These are phyloP conservation scores for Penicillium sp. DNA, from an alignment of 2,329 filamentous ascomycete species.

Conservation along the genomic window DNA sequence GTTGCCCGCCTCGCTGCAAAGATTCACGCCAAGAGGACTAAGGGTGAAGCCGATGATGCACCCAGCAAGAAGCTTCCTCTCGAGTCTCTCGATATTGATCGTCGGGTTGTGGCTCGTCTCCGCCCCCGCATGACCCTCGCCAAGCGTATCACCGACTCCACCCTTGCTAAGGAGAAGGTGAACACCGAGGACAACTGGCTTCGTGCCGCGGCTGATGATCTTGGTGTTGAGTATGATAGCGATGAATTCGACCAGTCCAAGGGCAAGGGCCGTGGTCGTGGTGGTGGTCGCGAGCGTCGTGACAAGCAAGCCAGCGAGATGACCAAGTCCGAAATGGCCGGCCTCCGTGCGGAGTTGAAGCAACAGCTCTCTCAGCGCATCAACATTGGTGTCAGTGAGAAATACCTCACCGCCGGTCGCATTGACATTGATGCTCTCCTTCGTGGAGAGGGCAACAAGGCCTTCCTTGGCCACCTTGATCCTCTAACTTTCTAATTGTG, in stretches of 20 bases:
- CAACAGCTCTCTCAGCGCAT: constrained; percentile 70
- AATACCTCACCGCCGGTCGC: constrained; percentile 78
- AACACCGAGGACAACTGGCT: constrained; percentile 84
- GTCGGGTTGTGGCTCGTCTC: constrained; percentile 72
- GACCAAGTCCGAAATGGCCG: constrained; percentile 72
- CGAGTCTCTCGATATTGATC: constrained; percentile 75
- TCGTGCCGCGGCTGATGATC: constrained; percentile 79
- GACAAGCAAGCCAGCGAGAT: constrained; percentile 68
- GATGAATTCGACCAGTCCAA: constrained; percentile 75
- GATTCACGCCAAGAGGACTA: constrained; percentile 68
- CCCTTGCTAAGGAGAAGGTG: constrained; percentile 83
- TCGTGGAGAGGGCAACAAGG: constrained; percentile 62
- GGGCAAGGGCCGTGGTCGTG: constrained; percentile 70
- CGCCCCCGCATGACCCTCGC: constrained; percentile 76
- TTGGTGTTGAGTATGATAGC: constrained; percentile 91
- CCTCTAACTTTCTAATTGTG: constrained; percentile 42
- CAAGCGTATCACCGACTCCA: constrained; percentile 83
- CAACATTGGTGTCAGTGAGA: constrained; percentile 84
- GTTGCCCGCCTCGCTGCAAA: constrained; percentile 83
- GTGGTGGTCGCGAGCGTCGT: constrained; percentile 71
- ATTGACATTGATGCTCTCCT: constrained; percentile 78
- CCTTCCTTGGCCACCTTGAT: constrained; percentile 63
- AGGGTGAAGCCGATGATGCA: constrained; percentile 47
- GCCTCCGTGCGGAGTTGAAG: constrained; percentile 70
- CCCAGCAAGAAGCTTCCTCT: constrained; percentile 63